Percentiles rank a stretch among this genome's conserved stretches.
Evolutionary conservation across 257 asterid genomes (phyloP).

Genomic region (Paulownia fortunei): DNA sequence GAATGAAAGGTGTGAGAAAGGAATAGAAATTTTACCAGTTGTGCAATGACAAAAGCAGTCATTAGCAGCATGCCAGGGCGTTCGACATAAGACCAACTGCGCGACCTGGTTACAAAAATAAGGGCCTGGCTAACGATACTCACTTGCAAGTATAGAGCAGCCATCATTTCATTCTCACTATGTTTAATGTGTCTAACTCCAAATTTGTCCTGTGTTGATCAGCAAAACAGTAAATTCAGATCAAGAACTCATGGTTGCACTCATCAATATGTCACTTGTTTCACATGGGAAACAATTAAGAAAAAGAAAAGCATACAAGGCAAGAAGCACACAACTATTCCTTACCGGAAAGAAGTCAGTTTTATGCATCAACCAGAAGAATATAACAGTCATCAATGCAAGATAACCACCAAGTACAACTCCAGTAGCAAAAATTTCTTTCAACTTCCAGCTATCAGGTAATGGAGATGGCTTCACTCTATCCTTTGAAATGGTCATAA

Average conservation of each 20-base stretch:
- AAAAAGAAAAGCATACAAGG: background rate
- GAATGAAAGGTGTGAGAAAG: background rate
- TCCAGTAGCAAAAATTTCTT: constrained; percentile 89
- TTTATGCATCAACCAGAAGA: constrained; percentile 77
- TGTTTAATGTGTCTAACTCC: constrained; percentile 59
- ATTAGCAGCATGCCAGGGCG: constrained; percentile 81
- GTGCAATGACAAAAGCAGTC: constrained; percentile 75
- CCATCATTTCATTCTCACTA: constrained; percentile 69
- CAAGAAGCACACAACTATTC: background rate
- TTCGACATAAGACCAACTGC: constrained; percentile 81
- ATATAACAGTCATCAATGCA: constrained; percentile 86
- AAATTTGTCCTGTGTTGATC: constrained; percentile 59
- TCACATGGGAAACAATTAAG: background rate
- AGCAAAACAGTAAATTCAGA: background rate
- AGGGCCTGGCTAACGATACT: constrained; percentile 97
- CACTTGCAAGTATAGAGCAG: constrained; percentile 92
- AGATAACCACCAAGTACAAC: constrained; percentile 83
- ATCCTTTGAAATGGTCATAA: constrained; percentile 95
- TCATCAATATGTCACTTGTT: background rate
- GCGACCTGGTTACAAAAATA: constrained; percentile 85
- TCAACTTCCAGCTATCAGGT: constrained; percentile 96
- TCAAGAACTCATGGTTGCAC: background rate
- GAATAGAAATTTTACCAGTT: constrained; percentile 53
- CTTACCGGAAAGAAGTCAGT: constrained; percentile 81
- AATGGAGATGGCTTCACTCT: constrained; percentile 94